These are phyloP conservation scores for Barnettozyma sp. DNA, from an alignment of 805 yeast genomes.

Conservation along the genomic window DNA sequence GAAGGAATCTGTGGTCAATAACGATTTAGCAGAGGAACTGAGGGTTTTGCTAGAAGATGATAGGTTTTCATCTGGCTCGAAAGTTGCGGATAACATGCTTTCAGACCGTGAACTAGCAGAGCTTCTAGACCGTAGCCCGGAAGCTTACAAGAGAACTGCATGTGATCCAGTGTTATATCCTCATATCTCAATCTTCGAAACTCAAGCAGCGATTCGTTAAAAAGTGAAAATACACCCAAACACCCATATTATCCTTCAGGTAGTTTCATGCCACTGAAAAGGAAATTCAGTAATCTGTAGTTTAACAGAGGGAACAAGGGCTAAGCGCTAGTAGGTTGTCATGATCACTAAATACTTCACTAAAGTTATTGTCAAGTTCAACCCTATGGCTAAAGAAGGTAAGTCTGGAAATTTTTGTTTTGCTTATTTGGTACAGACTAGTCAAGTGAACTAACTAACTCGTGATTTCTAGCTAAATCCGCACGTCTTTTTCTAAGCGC, in stretches of 20 bases:
- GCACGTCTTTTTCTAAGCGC: constrained; percentile 75
- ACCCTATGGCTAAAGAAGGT: constrained; percentile 67
- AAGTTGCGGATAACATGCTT: constrained; percentile 16
- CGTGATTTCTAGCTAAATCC: constrained; percentile 70
- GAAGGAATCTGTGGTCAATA: constrained; percentile 24
- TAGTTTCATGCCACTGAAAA: too few species aligned
- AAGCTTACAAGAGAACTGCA: constrained; percentile 32
- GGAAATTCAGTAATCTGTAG: too few species aligned
- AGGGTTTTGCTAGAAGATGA: constrained; percentile 34
- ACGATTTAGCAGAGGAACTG: constrained; percentile 34
- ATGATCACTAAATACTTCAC: constrained; percentile 93
- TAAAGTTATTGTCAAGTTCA: constrained; percentile 66
- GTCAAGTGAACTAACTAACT: too few species aligned
- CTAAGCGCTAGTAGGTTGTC: too few species aligned
- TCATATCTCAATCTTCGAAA: constrained; percentile 35
- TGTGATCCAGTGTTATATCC: constrained; percentile 23
- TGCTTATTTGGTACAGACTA: neutral
- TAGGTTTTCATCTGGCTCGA: constrained; percentile 32
- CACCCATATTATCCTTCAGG: neutral
- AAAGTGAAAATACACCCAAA: constrained; percentile 1
- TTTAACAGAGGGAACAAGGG: too few species aligned
- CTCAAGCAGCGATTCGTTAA: constrained; percentile 23
- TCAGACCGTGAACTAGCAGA: constrained; percentile 39
- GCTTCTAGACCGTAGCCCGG: constrained; percentile 40
- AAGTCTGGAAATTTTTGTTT: constrained; percentile 19